Percentiles rank a stretch among this genome's conserved stretches.
Conservation (phyloP, 2,329 filamentous ascomycete genomes). For the Phoma herbarum region DNA sequence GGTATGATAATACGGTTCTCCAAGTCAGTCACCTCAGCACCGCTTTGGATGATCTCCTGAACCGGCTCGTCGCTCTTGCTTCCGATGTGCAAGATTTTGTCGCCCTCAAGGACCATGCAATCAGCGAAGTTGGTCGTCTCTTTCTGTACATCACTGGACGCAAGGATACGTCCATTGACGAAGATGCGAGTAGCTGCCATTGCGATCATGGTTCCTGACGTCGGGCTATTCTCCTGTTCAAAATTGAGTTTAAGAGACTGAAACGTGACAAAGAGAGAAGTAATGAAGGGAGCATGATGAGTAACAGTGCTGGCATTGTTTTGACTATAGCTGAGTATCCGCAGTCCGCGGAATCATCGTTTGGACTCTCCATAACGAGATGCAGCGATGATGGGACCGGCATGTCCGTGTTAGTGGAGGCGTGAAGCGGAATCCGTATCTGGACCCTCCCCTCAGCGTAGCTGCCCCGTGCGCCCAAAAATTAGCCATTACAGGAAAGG, state of each 20-base stretch:
- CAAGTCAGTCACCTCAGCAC: conserved; percentile 39
- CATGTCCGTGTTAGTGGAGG: not conserved
- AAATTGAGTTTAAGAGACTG: not conserved
- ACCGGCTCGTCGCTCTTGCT: conserved; percentile 4
- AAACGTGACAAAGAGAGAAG: not conserved
- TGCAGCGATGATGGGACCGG: not conserved
- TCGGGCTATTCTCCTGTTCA: not conserved
- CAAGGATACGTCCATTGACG: conserved; percentile 21
- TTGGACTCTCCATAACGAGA: not conserved
- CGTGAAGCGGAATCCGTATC: not conserved
- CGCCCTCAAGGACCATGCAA: conserved; percentile 19
- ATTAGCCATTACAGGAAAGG: conserved; percentile 3
- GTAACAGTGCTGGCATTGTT: not conserved
- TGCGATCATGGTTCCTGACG: not conserved
- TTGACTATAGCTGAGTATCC: conserved; percentile 8
- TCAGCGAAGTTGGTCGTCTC: conserved; percentile 11
- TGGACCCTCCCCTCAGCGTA: not conserved
- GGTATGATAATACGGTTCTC: conserved; percentile 54
- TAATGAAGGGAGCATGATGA: no score
- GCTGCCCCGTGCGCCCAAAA: not conserved
- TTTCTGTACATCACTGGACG: conserved; percentile 5
- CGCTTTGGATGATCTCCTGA: conserved; percentile 9
- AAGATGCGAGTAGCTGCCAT: conserved; percentile 18
- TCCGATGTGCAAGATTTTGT: conserved; percentile 16
- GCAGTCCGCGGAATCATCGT: conserved; percentile 2